Conservation (phyloP, 805 yeast genomes). For the Kluyveromyces lactis region DNA sequence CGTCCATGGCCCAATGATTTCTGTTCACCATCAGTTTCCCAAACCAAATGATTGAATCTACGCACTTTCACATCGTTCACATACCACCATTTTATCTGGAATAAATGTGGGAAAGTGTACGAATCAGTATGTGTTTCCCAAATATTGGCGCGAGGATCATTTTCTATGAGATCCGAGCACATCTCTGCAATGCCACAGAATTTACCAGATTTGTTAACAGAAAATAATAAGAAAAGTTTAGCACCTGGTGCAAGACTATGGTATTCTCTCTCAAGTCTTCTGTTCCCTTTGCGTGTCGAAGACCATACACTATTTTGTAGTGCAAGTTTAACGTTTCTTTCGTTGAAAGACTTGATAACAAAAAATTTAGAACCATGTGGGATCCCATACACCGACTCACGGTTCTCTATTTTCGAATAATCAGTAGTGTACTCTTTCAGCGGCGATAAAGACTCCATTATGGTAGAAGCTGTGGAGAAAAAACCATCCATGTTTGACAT, state of each 20-base stretch:
- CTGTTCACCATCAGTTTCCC: slow-evolving; percentile 34
- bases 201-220: slow-evolving; percentile 49
- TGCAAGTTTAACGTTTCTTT: slow-evolving; percentile 42
- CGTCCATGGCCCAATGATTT: slow-evolving; percentile 51
- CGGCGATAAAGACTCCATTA: no score
- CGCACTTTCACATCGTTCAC: slow-evolving; percentile 45
- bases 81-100: slow-evolving; percentile 45
- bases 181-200: slow-evolving; percentile 55
- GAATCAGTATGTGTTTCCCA: slow-evolving; percentile 32
- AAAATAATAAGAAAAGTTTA: slow-evolving; percentile 43
- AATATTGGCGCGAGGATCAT: slow-evolving; percentile 30
- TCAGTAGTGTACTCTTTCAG: no score
- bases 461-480: neutral
- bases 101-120: slow-evolving; percentile 18
- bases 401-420: no score
- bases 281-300: slow-evolving; percentile 50
- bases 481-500: neutral
- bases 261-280: slow-evolving; percentile 40
- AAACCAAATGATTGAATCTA: slow-evolving; percentile 36
- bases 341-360: slow-evolving; percentile 47
- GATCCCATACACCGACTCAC: slow-evolving; percentile 3
- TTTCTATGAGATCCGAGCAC: slow-evolving; percentile 24
- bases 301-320: slow-evolving; percentile 47
- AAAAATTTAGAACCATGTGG: slow-evolving; percentile 34
- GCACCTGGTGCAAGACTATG: slow-evolving; percentile 12